These are phyloP conservation scores for Beta lomatogona DNA, from an alignment of 179 eudicot genomes.

Conservation along the genomic window DNA sequence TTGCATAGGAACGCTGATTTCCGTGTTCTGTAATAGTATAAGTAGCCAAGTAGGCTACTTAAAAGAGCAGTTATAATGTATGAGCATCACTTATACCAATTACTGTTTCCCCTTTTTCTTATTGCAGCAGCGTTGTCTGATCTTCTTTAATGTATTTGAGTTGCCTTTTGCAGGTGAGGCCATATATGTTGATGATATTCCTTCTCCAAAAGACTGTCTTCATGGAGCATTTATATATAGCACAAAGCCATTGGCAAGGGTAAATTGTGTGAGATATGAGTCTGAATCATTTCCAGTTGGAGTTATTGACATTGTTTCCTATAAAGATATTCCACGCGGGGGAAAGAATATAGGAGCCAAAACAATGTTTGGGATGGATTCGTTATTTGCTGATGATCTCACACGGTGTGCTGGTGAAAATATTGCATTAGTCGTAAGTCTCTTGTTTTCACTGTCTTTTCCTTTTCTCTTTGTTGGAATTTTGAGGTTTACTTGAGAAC, in stretches of 20 bases:
- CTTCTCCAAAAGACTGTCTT: constrained; percentile 82
- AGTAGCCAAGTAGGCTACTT: not conserved
- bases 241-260: constrained; percentile 77
- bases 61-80: too few species aligned
- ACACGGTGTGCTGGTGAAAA: constrained; percentile 72
- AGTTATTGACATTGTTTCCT: constrained; percentile 51
- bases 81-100: not conserved
- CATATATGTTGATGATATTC: constrained; percentile 89
- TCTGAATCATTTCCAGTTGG: constrained; percentile 47
- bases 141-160: constrained; percentile 1
- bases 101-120: not conserved
- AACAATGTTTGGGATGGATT: constrained; percentile 58
- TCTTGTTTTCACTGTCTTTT: constrained; percentile 8
- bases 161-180: constrained; percentile 70
- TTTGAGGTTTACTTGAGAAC: constrained; percentile 1
- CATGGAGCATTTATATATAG: constrained; percentile 89
- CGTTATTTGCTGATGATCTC: constrained; percentile 74
- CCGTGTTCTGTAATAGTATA: not conserved
- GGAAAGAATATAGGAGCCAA: constrained; percentile 68
- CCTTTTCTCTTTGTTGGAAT: constrained; percentile 3
- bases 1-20: not conserved
- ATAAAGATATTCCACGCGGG: constrained; percentile 73
- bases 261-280: constrained; percentile 54
- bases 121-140: not conserved
- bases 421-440: constrained; percentile 81